Conservation (phyloP, 768 basidiomycete species). For the Panus rudis region DNA sequence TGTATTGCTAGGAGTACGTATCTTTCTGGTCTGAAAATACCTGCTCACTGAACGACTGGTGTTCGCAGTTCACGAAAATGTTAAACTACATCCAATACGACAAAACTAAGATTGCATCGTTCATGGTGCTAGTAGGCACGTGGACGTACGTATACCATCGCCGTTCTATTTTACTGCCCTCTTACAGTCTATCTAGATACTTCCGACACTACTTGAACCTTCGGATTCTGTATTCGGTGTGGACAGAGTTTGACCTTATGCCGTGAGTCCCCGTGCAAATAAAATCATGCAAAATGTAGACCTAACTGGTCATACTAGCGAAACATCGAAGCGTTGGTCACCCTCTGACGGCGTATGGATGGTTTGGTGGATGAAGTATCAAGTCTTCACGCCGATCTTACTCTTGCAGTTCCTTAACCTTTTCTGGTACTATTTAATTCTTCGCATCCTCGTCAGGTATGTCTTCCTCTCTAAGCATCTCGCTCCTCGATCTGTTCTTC, state of each 20-base stretch:
- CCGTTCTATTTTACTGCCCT: not conserved
- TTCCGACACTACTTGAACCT: slow-evolving; percentile 92
- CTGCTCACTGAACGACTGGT: not conserved
- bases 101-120: slow-evolving; percentile 53
- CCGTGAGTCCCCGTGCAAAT: slow-evolving; percentile 47
- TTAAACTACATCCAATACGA: slow-evolving; percentile 80
- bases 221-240: slow-evolving; percentile 81
- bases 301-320: slow-evolving; percentile 29
- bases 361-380: slow-evolving; percentile 71
- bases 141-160: slow-evolving; percentile 59
- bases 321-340: slow-evolving; percentile 47
- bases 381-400: slow-evolving; percentile 69
- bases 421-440: slow-evolving; percentile 89
- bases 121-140: slow-evolving; percentile 54
- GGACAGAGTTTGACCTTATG: slow-evolving; percentile 65
- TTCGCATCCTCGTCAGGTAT: slow-evolving; percentile 68
- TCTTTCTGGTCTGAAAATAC: not conserved
- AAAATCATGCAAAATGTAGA: not conserved
- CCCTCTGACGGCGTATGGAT: slow-evolving; percentile 64
- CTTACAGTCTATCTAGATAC: slow-evolving; percentile 45
- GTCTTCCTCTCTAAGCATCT: slow-evolving; percentile 17
- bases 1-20: slow-evolving; percentile 70
- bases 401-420: slow-evolving; percentile 80
- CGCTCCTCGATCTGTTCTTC: not conserved
- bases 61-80: slow-evolving; percentile 67